Percentiles rank a stretch among this genome's conserved stretches.
These are phyloP conservation scores for Daedalea quercina DNA, from an alignment of 768 basidiomycete genomes.

Conservation along the genomic window DNA sequence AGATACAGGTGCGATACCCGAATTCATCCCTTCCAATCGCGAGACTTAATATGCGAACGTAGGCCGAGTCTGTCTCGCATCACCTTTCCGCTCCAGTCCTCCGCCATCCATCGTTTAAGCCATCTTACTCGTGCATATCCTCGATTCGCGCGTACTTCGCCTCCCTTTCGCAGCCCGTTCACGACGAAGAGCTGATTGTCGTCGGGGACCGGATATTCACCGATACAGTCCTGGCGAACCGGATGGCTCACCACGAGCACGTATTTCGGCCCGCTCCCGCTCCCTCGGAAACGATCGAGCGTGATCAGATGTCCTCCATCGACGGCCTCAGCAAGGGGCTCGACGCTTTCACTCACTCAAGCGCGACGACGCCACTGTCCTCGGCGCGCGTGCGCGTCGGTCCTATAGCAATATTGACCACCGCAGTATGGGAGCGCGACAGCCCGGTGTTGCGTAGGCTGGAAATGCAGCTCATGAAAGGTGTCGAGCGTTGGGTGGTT, in stretches of 20 bases:
- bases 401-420: slow-evolving; percentile 67
- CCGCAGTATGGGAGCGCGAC: slow-evolving; percentile 63
- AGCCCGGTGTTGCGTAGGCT: slow-evolving; percentile 52
- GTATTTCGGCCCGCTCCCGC: not conserved
- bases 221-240: slow-evolving; percentile 81
- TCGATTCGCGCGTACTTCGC: slow-evolving; percentile 73
- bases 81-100: slow-evolving; percentile 80
- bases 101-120: slow-evolving; percentile 70
- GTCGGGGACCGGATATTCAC: slow-evolving; percentile 94
- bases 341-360: not conserved
- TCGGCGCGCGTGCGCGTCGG: slow-evolving; percentile 22
- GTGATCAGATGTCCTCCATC: slow-evolving; percentile 17
- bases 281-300: not conserved
- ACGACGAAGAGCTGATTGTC: slow-evolving; percentile 62
- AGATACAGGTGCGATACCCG: slow-evolving; percentile 57
- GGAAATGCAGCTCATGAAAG: slow-evolving; percentile 45
- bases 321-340: slow-evolving; percentile 4
- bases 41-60: slow-evolving; percentile 2
- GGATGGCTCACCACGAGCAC: slow-evolving; percentile 37
- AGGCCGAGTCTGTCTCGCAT: slow-evolving; percentile 84
- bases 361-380: not conserved
- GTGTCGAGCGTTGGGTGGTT: slow-evolving; percentile 34
- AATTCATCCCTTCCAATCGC: not conserved
- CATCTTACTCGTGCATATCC: slow-evolving; percentile 67
- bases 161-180: slow-evolving; percentile 46